These are phyloP conservation scores for Pyricularia grisea DNA, from an alignment of 2,329 filamentous ascomycete genomes.

Conservation along the genomic window DNA sequence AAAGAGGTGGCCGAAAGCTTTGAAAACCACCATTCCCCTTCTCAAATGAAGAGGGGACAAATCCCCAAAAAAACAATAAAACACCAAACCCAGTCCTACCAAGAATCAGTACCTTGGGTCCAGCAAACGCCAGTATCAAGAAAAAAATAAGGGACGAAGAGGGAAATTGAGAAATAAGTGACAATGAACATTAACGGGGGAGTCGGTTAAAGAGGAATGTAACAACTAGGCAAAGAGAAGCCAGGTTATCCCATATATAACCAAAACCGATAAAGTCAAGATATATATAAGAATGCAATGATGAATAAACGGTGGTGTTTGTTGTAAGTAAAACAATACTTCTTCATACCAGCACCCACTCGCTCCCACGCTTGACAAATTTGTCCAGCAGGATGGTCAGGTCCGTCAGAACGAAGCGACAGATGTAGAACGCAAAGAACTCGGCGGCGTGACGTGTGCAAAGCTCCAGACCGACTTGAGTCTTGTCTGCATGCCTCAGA, in stretches of 20 bases:
- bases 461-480: conserved; percentile 89
- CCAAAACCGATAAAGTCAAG: neutral
- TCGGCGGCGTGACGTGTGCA: conserved; percentile 90
- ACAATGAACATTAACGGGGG: neutral
- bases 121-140: neutral
- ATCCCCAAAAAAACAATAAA: too few relatives aligned
- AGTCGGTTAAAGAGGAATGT: neutral
- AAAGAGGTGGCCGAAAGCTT: neutral
- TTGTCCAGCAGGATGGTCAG: conserved; percentile 83
- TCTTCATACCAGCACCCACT: conserved; percentile 63
- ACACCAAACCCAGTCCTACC: neutral
- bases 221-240: neutral
- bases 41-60: neutral
- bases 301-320: neutral
- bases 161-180: neutral
- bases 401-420: conserved; percentile 86
- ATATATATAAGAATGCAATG: neutral
- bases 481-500: conserved; percentile 81
- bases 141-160: neutral
- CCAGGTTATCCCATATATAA: neutral
- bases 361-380: conserved; percentile 90
- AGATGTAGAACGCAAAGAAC: conserved; percentile 96
- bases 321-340: neutral
- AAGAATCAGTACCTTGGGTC: neutral
- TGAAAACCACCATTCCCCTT: neutral